Conservation (phyloP, 2,329 filamentous ascomycete species). For the Beauveria medogensis region DNA sequence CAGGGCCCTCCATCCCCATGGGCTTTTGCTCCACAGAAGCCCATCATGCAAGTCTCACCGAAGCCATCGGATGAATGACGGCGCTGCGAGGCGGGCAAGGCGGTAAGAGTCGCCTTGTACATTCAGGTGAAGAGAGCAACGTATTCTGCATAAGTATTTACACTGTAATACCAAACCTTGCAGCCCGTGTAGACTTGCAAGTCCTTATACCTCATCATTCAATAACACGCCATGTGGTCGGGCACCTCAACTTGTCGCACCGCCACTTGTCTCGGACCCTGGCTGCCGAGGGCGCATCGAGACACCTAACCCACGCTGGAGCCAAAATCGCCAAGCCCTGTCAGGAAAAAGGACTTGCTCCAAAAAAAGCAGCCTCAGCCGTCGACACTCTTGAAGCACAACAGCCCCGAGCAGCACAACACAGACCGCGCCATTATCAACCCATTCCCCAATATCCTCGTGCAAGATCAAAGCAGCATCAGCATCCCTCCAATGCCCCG, state of each 20-base stretch:
- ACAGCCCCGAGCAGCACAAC: not conserved
- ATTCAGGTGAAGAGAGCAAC: not conserved
- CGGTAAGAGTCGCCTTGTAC: not conserved
- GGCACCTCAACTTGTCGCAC: not conserved
- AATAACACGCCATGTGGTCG: no score
- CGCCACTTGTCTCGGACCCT: constrained; percentile 3
- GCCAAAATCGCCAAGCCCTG: constrained; percentile 3
- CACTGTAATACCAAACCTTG: not conserved
- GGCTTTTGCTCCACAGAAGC: not conserved
- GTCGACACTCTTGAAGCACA: not conserved
- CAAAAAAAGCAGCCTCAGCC: not conserved
- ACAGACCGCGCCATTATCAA: not conserved
- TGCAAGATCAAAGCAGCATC: not conserved
- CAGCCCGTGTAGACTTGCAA: no score
- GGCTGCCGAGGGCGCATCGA: not conserved
- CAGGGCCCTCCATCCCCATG: not conserved
- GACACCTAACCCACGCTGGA: constrained; percentile 4
- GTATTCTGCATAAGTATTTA: not conserved
- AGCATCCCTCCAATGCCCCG: constrained; percentile 1
- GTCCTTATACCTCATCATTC: not conserved
- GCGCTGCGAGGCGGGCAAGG: no score
- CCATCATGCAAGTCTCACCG: not conserved
- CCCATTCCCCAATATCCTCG: not conserved
- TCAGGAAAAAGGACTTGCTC: not conserved
- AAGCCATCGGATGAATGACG: constrained; percentile 8